These are phyloP conservation scores for Mortierella claussenii DNA, from an alignment of 192 early-diverging fungal genomes.

Conservation along the genomic window DNA sequence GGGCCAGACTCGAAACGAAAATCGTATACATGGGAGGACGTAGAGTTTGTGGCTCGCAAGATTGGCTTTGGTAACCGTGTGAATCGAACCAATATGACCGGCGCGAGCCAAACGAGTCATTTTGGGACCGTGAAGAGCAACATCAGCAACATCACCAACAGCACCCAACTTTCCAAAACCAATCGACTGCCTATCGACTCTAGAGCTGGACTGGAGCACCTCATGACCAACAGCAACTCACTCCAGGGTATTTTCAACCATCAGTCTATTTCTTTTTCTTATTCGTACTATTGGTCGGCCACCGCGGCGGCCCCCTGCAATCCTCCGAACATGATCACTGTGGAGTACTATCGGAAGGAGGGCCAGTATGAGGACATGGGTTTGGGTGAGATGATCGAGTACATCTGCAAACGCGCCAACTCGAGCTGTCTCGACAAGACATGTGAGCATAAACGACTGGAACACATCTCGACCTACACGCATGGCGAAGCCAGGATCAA, in stretches of 20 bases:
- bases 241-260: conserved; percentile 60
- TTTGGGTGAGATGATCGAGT: conserved; percentile 61
- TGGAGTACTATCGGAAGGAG: conserved; percentile 64
- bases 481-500: conserved; percentile 63
- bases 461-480: conserved; percentile 67
- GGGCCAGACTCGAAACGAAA: conserved; percentile 32
- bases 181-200: conserved; percentile 58
- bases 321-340: conserved; percentile 55
- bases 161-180: no score
- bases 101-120: neutral
- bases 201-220: conserved; percentile 58
- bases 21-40: conserved; percentile 31
- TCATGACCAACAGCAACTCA: conserved; percentile 65
- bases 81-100: conserved; percentile 9
- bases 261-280: conserved; percentile 62
- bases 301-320: conserved; percentile 55
- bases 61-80: conserved; percentile 44
- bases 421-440: conserved; percentile 52
- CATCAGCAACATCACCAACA: neutral
- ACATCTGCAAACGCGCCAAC: conserved; percentile 55
- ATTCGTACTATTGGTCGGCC: conserved; percentile 56
- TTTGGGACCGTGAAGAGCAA: conserved; percentile 11
- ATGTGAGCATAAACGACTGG: conserved; percentile 58
- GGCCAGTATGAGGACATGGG: conserved; percentile 54
- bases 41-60: conserved; percentile 37